phyloP scores from a whole-genome alignment of 2,329 filamentous ascomycete genomes.

The Stachybotrys chlorohalonatus region DNA sequence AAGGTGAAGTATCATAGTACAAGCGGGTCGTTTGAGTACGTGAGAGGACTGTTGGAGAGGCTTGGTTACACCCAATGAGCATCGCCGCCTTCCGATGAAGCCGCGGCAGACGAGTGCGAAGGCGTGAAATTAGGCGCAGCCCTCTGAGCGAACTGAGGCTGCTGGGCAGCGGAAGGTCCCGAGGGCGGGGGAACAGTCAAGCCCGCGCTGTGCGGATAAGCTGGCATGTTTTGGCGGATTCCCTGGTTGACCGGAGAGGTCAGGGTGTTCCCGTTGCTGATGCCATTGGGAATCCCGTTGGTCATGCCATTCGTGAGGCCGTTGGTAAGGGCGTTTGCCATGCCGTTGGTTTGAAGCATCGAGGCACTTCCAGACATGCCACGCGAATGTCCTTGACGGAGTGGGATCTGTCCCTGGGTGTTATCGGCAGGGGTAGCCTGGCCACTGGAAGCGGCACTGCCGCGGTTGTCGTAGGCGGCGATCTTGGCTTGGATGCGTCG shows the following conservation, averaged over 20 bases:
- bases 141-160: slow-evolving; percentile 18
- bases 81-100: slow-evolving; percentile 21
- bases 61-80: slow-evolving; percentile 28
- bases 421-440: slow-evolving; percentile 44
- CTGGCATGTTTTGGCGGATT: slow-evolving; percentile 22
- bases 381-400: slow-evolving; percentile 35
- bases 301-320: background rate
- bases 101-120: slow-evolving; percentile 12
- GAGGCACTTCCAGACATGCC: slow-evolving; percentile 29
- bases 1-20: slow-evolving; percentile 20
- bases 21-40: slow-evolving; percentile 16
- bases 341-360: slow-evolving; percentile 21
- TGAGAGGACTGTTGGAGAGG: slow-evolving; percentile 9
- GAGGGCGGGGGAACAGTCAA: slow-evolving; percentile 21
- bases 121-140: slow-evolving; percentile 15
- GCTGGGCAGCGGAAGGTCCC: slow-evolving; percentile 15
- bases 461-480: slow-evolving; percentile 45
- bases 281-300: slow-evolving; percentile 9
- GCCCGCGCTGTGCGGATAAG: slow-evolving; percentile 22
- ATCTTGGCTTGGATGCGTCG: slow-evolving; percentile 92
- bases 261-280: slow-evolving; percentile 12
- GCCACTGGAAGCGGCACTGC: slow-evolving; percentile 32
- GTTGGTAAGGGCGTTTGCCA: background rate
- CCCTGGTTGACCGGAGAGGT: slow-evolving; percentile 8
- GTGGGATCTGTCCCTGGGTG: slow-evolving; percentile 43